Percentiles rank a stretch among this genome's conserved stretches.
Evolutionary conservation across 768 basidiomycete genomes (phyloP).

Genomic region (Pholiota conissans): DNA sequence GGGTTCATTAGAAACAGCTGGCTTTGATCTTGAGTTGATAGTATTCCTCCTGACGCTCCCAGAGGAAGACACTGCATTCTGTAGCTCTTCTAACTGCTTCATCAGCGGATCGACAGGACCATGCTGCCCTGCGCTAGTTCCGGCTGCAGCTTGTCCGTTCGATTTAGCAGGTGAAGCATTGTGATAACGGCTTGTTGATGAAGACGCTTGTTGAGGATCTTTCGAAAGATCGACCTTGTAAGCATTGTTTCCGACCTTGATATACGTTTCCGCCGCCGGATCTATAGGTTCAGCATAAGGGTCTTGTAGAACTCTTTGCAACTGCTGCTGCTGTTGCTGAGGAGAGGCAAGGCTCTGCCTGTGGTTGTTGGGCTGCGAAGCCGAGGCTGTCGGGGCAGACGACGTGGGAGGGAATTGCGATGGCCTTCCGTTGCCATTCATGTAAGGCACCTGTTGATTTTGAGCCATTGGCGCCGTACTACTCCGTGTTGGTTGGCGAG

Average conservation of each 20-base stretch:
- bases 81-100: slow-evolving; percentile 63
- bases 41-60: slow-evolving; percentile 50
- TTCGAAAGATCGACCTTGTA: slow-evolving; percentile 66
- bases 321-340: slow-evolving; percentile 26
- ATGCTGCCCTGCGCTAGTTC: slow-evolving; percentile 21
- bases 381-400: slow-evolving; percentile 11
- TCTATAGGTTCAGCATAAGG: slow-evolving; percentile 61
- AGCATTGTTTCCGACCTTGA: slow-evolving; percentile 67
- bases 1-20: slow-evolving; percentile 21
- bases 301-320: slow-evolving; percentile 40
- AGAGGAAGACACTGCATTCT: slow-evolving; percentile 43
- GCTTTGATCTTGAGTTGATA: slow-evolving; percentile 24
- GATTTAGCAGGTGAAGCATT: slow-evolving; percentile 29
- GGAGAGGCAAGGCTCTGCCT: slow-evolving; percentile 21
- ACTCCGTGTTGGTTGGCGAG: slow-evolving; percentile 34
- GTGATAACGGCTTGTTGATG: slow-evolving; percentile 15
- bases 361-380: slow-evolving; percentile 15
- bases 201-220: slow-evolving; percentile 53
- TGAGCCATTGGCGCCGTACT: slow-evolving; percentile 16
- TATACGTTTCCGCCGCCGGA: slow-evolving; percentile 63
- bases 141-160: not conserved
- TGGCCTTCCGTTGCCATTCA: slow-evolving; percentile 26
- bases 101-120: slow-evolving; percentile 60
- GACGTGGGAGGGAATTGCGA: slow-evolving; percentile 12
- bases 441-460: slow-evolving; percentile 24